These are phyloP conservation scores for Uronychia binucleata DNA, from an alignment of 73 alveolate genomes.

Conservation along the genomic window DNA sequence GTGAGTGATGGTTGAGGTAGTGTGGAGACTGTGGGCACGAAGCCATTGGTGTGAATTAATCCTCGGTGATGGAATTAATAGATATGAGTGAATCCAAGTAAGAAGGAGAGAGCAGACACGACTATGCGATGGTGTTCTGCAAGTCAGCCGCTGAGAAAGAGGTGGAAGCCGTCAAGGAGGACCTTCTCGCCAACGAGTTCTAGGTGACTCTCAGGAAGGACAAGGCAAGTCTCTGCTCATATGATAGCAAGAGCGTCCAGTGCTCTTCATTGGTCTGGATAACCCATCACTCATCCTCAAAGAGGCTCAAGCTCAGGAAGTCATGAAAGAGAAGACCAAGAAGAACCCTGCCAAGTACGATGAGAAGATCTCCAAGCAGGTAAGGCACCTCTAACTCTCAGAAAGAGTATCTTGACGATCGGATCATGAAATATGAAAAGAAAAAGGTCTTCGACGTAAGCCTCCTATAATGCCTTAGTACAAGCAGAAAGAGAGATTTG, in stretches of 20 bases:
- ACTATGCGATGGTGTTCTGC: conserved; percentile 33
- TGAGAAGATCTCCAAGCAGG: not conserved
- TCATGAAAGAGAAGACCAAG: conserved; percentile 35
- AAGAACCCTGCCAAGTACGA: conserved; percentile 30
- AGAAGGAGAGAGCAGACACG: conserved; percentile 47
- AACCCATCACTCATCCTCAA: conserved; percentile 7
- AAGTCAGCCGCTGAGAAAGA: conserved; percentile 13
- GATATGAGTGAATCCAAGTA: not conserved
- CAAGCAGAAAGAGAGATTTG: conserved; percentile 1
- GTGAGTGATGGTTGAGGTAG: too few species aligned
- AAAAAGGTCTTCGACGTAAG: conserved; percentile 38
- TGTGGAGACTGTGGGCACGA: too few species aligned
- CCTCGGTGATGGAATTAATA: too few species aligned
- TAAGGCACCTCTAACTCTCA: not conserved
- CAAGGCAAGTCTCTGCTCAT: not conserved
- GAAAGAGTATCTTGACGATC: conserved; percentile 31
- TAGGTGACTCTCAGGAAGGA: not conserved
- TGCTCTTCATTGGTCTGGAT: conserved; percentile 20
- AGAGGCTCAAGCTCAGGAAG: conserved; percentile 50
- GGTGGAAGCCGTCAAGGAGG: conserved; percentile 27
- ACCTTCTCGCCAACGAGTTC: not conserved
- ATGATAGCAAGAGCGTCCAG: not conserved
- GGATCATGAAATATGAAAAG: conserved; percentile 42
- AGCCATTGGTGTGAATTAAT: too few species aligned
- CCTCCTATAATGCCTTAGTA: not conserved